Base-by-base conservation (phyloP, 1,284 basidiomycete genomes). In the Anthracocystis walkeri region DNA sequence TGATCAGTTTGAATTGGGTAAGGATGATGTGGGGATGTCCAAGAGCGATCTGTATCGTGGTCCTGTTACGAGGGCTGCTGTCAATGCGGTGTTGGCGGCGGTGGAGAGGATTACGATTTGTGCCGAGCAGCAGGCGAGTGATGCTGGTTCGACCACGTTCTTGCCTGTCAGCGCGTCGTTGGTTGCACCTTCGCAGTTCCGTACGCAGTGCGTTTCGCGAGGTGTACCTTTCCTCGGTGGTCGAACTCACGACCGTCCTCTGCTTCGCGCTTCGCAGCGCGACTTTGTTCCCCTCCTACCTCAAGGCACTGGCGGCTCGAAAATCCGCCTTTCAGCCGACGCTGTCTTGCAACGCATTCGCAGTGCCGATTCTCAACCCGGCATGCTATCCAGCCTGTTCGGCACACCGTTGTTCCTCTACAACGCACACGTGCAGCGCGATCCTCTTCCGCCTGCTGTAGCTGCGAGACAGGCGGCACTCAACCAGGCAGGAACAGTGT, bases 321-420 rank as follows among this genome's bases (percentile, higher is more conserved):
- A 54, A 31, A 18, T 62, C 31, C 12, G 57, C 7, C 82, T 87
- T 58, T 84, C 83, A 7, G 87, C 87, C 6, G 82, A 84, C 33
- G 83, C 86, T 23, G 76, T 86, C 48, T 71, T 83, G 0, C 81
- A 86, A 18, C 83, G 86, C 54, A 80, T 87, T 57, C 80, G 83
- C 63, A 84, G 86, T 41, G 85, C 83, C 46, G 87, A 88, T 69
- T 86, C 86, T 45, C 87, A 88, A 65, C 87, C 87, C 1, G 87
- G 87, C 3, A 85, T 87, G 10, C 86, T 86, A 44, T 75, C 87
- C 18, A 71, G 79, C 38, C 78, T 86, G 25, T 76, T 86, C n/a
- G 78, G 79, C n/a, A 67, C 75, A 50, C 41, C 60, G 33, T 25
- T 79, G 18, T 87, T 87, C 70, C 79, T 85, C 7, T 88, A 88